These are phyloP conservation scores for Xylariaceae sp. DNA, from an alignment of 2,329 filamentous ascomycete species.

Conservation along the genomic window DNA sequence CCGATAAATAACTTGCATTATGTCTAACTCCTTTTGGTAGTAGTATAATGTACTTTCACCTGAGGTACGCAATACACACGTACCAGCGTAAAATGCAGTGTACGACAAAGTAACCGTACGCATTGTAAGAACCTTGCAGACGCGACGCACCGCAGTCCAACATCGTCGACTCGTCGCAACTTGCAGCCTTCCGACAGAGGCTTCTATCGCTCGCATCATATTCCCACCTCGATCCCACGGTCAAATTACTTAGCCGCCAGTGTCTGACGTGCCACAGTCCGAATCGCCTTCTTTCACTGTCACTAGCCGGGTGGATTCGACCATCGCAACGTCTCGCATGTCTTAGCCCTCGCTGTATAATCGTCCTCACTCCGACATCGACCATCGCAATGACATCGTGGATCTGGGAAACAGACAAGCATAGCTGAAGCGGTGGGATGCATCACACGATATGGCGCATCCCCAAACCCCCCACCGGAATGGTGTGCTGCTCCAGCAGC, in stretches of 20 bases:
- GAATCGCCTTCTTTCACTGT: conserved; percentile 1
- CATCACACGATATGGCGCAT: conserved; percentile 27
- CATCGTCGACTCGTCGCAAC: conserved; percentile 2
- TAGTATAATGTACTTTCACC: too few relatives aligned
- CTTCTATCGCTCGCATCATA: conserved; percentile 3
- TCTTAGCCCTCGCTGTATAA: conserved; percentile 4
- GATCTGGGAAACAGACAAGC: conserved; percentile 3
- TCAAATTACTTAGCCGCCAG: background rate
- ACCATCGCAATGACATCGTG: conserved; percentile 20
- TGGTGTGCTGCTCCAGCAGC: conserved; percentile 27
- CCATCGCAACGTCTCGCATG: conserved; percentile 6
- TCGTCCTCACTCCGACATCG: background rate
- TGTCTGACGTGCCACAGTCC: background rate
- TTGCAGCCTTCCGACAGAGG: background rate
- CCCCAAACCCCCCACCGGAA: conserved; percentile 25
- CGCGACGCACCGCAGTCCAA: conserved; percentile 10
- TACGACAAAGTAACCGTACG: too few relatives aligned
- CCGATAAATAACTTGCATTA: too few relatives aligned
- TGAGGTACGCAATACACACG: background rate
- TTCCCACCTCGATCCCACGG: background rate
- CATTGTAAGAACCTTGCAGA: conserved; percentile 14
- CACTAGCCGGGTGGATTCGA: background rate
- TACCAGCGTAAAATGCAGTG: background rate
- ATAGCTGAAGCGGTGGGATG: conserved; percentile 22
- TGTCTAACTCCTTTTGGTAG: too few relatives aligned